These are phyloP conservation scores for Pelargonium nanum DNA, from an alignment of 345 rosid genomes.

Conservation along the genomic window DNA sequence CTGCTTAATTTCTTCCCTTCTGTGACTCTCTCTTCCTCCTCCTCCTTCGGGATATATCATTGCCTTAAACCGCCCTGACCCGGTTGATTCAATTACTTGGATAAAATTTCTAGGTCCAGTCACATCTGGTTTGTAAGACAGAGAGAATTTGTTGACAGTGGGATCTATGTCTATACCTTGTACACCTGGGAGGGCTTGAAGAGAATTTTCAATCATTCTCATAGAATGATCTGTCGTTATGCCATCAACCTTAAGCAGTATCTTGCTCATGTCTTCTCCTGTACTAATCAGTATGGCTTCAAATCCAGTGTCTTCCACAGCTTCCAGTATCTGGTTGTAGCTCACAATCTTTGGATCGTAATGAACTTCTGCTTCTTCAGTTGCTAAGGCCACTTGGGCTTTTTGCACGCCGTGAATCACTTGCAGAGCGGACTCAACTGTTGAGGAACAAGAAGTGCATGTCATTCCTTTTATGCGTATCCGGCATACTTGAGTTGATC, in stretches of 20 bases:
- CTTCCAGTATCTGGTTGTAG: constrained; percentile 31
- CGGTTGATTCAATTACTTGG: constrained; percentile 68
- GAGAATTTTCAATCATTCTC: constrained; percentile 44
- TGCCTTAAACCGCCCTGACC: constrained; percentile 57
- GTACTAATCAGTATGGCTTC: constrained; percentile 63
- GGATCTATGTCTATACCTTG: constrained; percentile 22
- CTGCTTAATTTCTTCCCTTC: constrained; percentile 54
- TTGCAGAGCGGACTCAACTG: constrained; percentile 58
- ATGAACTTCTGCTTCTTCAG: constrained; percentile 75
- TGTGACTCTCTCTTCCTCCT: constrained; percentile 46
- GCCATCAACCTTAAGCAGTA: constrained; percentile 69
- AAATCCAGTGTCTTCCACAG: constrained; percentile 57
- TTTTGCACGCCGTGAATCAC: constrained; percentile 50
- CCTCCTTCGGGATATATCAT: constrained; percentile 52
- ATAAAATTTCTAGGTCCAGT: constrained; percentile 79
- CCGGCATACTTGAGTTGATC: constrained; percentile 51
- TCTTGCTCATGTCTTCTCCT: constrained; percentile 57
- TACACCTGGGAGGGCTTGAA: constrained; percentile 85
- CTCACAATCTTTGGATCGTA: constrained; percentile 45
- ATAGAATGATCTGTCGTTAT: constrained; percentile 36
- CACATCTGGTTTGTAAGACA: constrained; percentile 59
- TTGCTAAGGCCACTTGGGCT: constrained; percentile 76
- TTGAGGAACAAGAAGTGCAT: constrained; percentile 75
- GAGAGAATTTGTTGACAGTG: constrained; percentile 31
- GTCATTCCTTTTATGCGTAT: constrained; percentile 80